A percentile compares a stretch with the other conserved stretches of the same genome.
Conservation (phyloP, 2,329 filamentous ascomycete genomes). For the Venturia oleaginea region DNA sequence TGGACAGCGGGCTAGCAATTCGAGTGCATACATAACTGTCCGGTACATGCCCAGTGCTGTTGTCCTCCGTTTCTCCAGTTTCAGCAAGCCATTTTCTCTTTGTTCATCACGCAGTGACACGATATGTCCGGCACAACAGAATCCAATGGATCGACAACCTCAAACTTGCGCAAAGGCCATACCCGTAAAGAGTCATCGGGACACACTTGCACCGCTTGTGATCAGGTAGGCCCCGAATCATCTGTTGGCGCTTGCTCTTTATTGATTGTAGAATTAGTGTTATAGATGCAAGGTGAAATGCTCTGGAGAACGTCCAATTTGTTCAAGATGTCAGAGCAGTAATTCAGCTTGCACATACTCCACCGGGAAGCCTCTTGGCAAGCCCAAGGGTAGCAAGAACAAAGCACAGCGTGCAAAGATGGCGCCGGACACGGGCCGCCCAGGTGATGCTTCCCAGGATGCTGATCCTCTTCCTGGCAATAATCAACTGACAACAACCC, state of each 20-base stretch:
- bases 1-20: neutral
- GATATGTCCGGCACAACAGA: neutral
- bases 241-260: neutral
- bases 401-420: conserved; percentile 11
- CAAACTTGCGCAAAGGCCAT: neutral
- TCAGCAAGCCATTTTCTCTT: neutral
- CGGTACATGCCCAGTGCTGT: neutral
- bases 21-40: neutral
- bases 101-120: neutral
- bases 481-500: neutral
- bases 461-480: neutral
- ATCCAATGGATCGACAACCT: neutral
- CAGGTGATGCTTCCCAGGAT: neutral
- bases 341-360: conserved; percentile 11
- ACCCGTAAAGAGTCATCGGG: conserved; percentile 10
- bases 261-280: neutral
- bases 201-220: conserved; percentile 13
- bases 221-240: neutral
- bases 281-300: conserved; percentile 13
- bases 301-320: conserved; percentile 10
- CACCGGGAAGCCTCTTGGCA: conserved; percentile 12
- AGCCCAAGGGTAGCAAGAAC: conserved; percentile 13
- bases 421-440: neutral
- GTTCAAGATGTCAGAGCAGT: conserved; percentile 2
- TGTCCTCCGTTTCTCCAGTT: neutral